Evolutionary conservation across 192 early-diverging fungal species (phyloP).

Genomic region (Linnemannia hyalina): DNA sequence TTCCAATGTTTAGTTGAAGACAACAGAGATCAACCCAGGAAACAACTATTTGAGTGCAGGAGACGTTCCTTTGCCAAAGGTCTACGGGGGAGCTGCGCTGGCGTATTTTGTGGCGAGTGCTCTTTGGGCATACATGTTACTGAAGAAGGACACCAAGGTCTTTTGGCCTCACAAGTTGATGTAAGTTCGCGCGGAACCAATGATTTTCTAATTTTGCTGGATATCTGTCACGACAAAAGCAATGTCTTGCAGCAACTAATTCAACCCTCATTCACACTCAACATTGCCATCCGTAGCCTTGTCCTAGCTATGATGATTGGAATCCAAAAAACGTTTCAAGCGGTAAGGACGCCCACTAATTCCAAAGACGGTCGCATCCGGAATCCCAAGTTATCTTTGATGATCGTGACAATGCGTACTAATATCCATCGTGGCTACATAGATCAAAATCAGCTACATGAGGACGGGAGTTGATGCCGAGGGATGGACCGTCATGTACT

Average conservation of each 20-base stretch:
- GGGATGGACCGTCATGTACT: conserved; percentile 68
- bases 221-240: background rate
- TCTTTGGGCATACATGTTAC: conserved; percentile 50
- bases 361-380: background rate
- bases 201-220: no score
- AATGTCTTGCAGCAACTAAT: background rate
- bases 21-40: conserved; percentile 63
- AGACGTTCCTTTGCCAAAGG: conserved; percentile 63
- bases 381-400: no score
- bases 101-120: conserved; percentile 52
- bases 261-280: background rate
- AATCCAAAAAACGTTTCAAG: conserved; percentile 65
- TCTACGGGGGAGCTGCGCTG: conserved; percentile 56
- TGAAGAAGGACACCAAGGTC: conserved; percentile 57
- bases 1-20: conserved; percentile 52
- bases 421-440: background rate
- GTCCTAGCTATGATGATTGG: conserved; percentile 59
- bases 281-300: conserved; percentile 37
- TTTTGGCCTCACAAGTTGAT: conserved; percentile 66
- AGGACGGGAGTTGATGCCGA: conserved; percentile 61
- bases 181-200: conserved; percentile 30
- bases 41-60: conserved; percentile 65
- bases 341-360: conserved; percentile 39
- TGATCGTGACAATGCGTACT: background rate
- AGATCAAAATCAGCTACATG: conserved; percentile 66